Base-by-base conservation (phyloP, 2,329 filamentous ascomycete species). In the Knufia fluminis region DNA sequence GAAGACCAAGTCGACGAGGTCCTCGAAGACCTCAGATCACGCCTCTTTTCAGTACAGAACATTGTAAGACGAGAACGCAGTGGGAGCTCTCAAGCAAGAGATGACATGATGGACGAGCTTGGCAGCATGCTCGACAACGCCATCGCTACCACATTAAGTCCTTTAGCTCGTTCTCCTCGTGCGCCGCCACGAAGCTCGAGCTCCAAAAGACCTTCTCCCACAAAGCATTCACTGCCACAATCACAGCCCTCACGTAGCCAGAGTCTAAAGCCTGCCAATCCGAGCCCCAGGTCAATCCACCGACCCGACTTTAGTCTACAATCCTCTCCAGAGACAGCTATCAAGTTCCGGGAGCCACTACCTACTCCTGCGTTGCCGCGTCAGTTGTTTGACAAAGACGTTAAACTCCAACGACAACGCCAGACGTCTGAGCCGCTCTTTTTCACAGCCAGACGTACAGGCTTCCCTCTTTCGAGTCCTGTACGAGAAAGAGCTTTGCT, bases 91-190 rank as follows among this genome's bases (percentile, higher is more conserved):
- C 47, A 46, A 35, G 45, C 4, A 41, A 36, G 26, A 51, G 54
- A 19, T 39, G 50, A 52, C 10, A 54, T 54, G 19, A 36, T 60
- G 48, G 54, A 52, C 45, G 57, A 60, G 42, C 46, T 60, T 32
- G 53, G 54, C 19, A 47, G 46, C 26, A 58, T 59, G 58, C 38
- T 60, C 40, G 57, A 60, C 46, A 46, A 58, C 52, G 57, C 57
- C 8, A 55, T 59, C 39, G 56, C 28, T 32, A 42, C 31, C 38
- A 48, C 38, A 46, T 52, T 32, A 49, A 43, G 19, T 35, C 49
- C 17, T 47, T 50, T 35, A 39, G 24, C 23, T 43, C 54, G 35
- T 22, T 45, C 38, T 39, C 39, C 19, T 43, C 17, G 49, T 42
- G 8, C 46, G 48, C 3, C 50, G 38, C 14, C 46, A 48, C 12